These are phyloP conservation scores for Nymphaea thermarum DNA, from an alignment of 164 flowering plant species.

Conservation along the genomic window DNA sequence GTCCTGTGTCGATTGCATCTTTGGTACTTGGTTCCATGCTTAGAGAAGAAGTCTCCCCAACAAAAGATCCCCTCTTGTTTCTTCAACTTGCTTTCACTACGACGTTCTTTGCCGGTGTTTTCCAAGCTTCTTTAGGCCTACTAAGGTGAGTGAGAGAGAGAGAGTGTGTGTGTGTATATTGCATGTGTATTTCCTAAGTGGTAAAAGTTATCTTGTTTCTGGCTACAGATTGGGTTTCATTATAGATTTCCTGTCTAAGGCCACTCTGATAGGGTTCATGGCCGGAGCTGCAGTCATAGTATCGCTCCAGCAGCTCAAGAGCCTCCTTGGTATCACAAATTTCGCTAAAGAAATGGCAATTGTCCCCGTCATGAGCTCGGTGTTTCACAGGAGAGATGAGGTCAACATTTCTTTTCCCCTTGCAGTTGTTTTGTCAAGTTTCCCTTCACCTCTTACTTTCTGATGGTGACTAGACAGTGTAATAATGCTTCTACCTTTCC, in stretches of 20 bases:
- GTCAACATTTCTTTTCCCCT: slow-evolving; percentile 11
- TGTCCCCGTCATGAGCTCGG: slow-evolving; percentile 73
- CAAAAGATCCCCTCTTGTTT: slow-evolving; percentile 45
- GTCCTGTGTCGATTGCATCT: slow-evolving; percentile 94
- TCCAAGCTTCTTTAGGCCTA: slow-evolving; percentile 82
- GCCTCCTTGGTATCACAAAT: slow-evolving; percentile 76
- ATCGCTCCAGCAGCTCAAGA: slow-evolving; percentile 83
- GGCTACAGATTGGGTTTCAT: slow-evolving; percentile 76
- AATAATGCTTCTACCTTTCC: neutral
- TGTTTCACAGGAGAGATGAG: slow-evolving; percentile 58
- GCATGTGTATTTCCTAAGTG: neutral
- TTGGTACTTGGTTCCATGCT: slow-evolving; percentile 84
- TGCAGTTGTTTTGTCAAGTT: neutral
- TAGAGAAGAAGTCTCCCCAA: slow-evolving; percentile 57
- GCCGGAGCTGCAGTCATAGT: slow-evolving; percentile 98
- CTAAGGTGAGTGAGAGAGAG: slow-evolving; percentile 34
- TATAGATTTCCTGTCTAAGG: slow-evolving; percentile 86
- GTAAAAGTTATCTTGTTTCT: neutral
- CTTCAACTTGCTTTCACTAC: slow-evolving; percentile 81
- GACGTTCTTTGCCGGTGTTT: slow-evolving; percentile 83
- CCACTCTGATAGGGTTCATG: slow-evolving; percentile 86
- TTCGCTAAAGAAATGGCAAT: slow-evolving; percentile 81
- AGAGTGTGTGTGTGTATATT: too few relatives aligned
- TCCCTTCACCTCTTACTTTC: neutral
- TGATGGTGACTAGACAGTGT: neutral